These are phyloP conservation scores for Sphagnum magellanicum DNA, from an alignment of 228 moss, liverwort and hornwort species.

Conservation along the genomic window DNA sequence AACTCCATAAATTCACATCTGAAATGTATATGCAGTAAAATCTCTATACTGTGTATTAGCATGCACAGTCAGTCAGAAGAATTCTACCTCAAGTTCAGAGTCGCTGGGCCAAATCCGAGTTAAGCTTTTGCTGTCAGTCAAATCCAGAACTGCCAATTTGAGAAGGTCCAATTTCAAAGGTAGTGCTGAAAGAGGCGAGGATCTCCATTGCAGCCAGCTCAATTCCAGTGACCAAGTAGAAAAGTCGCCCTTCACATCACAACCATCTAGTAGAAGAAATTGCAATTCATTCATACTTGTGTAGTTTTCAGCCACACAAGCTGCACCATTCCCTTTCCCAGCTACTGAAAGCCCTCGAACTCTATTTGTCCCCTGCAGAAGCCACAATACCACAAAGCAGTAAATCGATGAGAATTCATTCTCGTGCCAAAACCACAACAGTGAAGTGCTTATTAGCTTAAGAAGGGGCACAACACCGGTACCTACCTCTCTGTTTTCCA, in stretches of 20 bases:
- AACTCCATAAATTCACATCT: too few relatives aligned
- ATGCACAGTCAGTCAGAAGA: not conserved
- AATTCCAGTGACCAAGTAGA: constrained; percentile 9
- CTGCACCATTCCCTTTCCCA: not conserved
- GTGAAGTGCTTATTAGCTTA: not conserved
- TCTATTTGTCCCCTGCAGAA: constrained; percentile 13
- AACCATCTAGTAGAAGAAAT: constrained; percentile 20
- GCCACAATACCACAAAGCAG: not conserved
- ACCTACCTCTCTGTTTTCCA: constrained; percentile 9
- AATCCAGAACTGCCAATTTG: constrained; percentile 17
- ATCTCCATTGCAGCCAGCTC: constrained; percentile 31
- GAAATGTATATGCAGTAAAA: too few relatives aligned
- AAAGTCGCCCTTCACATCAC: constrained; percentile 18
- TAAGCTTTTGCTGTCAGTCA: constrained; percentile 15
- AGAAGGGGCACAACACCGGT: not conserved
- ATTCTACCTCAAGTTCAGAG: not conserved
- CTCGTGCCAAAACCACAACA: not conserved
- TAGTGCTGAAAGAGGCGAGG: constrained; percentile 7
- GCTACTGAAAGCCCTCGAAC: constrained; percentile 17
- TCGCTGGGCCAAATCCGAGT: constrained; percentile 19
- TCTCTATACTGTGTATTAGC: too few relatives aligned
- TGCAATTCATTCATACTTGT: constrained; percentile 15
- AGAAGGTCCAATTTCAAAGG: constrained; percentile 1
- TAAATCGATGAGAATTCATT: not conserved
- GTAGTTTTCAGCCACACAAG: constrained; percentile 1